Conservation (phyloP, 2,329 filamentous ascomycete species). For the Pseudomassariella vexata region DNA sequence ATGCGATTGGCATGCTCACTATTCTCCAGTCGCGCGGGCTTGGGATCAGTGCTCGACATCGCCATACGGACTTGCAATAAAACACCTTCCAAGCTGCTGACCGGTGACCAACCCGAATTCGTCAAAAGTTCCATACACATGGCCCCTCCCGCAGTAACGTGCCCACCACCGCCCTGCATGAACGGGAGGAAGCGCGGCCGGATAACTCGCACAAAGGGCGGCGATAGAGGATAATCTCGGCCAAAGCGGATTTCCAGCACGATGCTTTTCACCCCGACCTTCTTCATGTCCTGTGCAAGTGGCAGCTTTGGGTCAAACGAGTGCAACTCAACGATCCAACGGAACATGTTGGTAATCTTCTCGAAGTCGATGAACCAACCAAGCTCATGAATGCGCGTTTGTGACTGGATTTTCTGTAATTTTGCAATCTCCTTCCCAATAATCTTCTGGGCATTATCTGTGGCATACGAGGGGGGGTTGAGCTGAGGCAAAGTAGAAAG, state of each 20-base stretch:
- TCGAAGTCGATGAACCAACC: constrained; percentile 77
- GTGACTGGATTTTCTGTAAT: constrained; percentile 58
- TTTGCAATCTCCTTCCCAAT: constrained; percentile 60
- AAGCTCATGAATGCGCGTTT: constrained; percentile 55
- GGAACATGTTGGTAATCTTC: constrained; percentile 69
- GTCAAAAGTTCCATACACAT: constrained; percentile 82
- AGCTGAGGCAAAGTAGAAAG: constrained; percentile 57
- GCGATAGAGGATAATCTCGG: constrained; percentile 66
- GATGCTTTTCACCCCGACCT: constrained; percentile 55
- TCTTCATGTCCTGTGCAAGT: constrained; percentile 69
- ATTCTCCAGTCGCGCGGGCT: constrained; percentile 61
- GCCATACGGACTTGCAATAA: constrained; percentile 77
- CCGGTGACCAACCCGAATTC: constrained; percentile 74
- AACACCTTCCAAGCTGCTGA: constrained; percentile 69
- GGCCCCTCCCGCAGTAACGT: constrained; percentile 78
- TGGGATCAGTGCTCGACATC: constrained; percentile 61
- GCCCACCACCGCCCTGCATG: constrained; percentile 68
- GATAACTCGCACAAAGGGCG: constrained; percentile 80
- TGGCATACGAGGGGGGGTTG: constrained; percentile 60
- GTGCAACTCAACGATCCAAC: constrained; percentile 89
- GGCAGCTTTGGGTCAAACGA: constrained; percentile 67
- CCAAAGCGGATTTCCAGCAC: constrained; percentile 81
- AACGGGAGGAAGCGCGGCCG: constrained; percentile 75
- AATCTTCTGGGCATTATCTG: constrained; percentile 50
- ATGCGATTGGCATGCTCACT: constrained; percentile 2